A percentile compares a stretch with the other conserved stretches of the same genome.
Conservation (phyloP, 371 early-diverging fungal genomes). For the Rhizopus arrhizus region DNA sequence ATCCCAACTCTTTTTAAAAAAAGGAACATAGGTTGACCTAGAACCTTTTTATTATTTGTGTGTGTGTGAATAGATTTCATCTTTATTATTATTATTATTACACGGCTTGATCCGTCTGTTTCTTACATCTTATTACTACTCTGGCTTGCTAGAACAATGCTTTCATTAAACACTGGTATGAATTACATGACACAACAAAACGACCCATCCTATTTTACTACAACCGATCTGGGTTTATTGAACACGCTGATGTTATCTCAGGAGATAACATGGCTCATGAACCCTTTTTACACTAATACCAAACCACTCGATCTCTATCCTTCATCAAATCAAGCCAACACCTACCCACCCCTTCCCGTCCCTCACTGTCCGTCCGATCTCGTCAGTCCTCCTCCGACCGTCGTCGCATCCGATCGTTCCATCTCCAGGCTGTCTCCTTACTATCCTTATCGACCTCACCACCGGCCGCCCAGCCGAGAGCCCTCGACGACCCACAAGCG, state of each 20-base stretch:
- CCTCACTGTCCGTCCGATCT: not conserved
- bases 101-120: slow-evolving; percentile 1
- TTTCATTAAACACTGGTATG: slow-evolving; percentile 5
- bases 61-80: slow-evolving; percentile 2
- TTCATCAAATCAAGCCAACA: not conserved
- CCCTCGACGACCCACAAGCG: slow-evolving; percentile 9
- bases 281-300: not conserved
- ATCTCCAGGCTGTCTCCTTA: not conserved
- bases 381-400: not conserved
- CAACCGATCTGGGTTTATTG: not conserved
- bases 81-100: not conserved
- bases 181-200: not conserved
- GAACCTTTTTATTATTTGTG: not conserved
- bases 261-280: not conserved
- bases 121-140: not conserved
- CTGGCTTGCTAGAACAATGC: slow-evolving; percentile 7
- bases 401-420: not conserved
- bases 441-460: not conserved
- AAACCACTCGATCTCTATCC: not conserved
- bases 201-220: not conserved
- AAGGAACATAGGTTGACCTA: slow-evolving; percentile 6
- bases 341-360: not conserved
- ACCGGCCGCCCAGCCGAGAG: not conserved
- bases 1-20: not conserved
- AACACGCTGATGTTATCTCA: slow-evolving; percentile 1